Evolutionary conservation across 1,284 basidiomycete genomes (phyloP), one percentile per base, ranked within the genome.

Genomic region (Thelephora terrestris): DNA sequence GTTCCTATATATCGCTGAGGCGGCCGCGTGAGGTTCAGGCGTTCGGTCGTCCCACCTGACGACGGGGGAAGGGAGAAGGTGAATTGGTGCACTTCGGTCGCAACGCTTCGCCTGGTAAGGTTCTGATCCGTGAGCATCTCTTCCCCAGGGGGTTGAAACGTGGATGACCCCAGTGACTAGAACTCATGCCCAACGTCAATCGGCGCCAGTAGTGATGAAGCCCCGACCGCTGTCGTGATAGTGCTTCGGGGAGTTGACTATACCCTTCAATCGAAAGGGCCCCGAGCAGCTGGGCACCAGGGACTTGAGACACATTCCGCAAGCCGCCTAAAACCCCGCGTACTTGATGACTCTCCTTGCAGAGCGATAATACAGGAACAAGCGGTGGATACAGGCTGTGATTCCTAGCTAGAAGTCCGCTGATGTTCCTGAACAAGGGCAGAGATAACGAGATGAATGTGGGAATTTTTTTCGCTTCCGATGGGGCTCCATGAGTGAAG

Each of bases 331-430:
- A 42, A 23, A 42, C 25, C 6, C 25, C 21, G 21, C 39, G 21
- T 3, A 42, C n/a, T 18, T 16, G 7, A 40, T 40, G 16, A 5
- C n/a, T 21, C 25, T 42, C 21, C 21, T n/a, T 7, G 25, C 77
- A 0, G 80, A 75, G 3, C 76, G 78, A 53, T 80, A 77, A 56
- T 78, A 81, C 6, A 81, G 61, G 61, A 82, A 85, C 49, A 84
- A 58, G 1, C 71, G 66, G 56, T 85, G 81, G 46, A 83, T 57
- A 57, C 72, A 80, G 16, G 61, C 61, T 52, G 46, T 20, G 27
- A 5, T 17, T 35, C 16, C 23, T 9, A 18, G 36, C 45, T 10
- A 25, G n/a, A n/a, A n/a, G n/a, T n/a, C n/a, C n/a, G n/a, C n/a
- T n/a, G n/a, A n/a, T n/a, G n/a, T n/a, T n/a, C n/a, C n/a, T n/a